Evolutionary conservation across 78 protist species (phyloP).

Genomic region (Pigoraptor vietnamica): DNA sequence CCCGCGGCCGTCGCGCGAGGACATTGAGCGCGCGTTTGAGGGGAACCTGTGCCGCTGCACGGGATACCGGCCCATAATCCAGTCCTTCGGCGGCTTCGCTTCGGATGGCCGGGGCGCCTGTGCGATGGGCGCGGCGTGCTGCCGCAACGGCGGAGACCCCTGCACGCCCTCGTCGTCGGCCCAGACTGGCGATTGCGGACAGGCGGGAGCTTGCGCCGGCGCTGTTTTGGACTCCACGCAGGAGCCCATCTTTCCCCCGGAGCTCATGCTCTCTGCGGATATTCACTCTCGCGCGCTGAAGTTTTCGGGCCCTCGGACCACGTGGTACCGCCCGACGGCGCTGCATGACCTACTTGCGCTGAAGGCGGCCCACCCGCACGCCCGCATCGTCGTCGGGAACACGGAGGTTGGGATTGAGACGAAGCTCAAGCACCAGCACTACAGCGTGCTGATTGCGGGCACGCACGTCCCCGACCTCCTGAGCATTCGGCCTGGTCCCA

Average conservation of each 20-base stretch:
- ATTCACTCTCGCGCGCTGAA: neutral
- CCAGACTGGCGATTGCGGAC: neutral
- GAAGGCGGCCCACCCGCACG: constrained; percentile 22
- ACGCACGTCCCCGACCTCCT: constrained; percentile 44
- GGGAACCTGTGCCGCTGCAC: constrained; percentile 97
- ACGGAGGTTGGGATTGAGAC: constrained; percentile 73
- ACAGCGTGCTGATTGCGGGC: constrained; percentile 36
- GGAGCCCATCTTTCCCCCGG: constrained; percentile 72
- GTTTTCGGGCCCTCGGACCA: constrained; percentile 20
- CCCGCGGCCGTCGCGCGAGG: constrained; percentile 17
- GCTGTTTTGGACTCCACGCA: constrained; percentile 6
- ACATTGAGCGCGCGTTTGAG: constrained; percentile 67
- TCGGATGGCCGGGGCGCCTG: neutral
- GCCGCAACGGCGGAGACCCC: neutral
- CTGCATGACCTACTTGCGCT: constrained; percentile 39
- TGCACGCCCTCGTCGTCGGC: neutral
- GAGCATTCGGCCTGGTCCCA: neutral
- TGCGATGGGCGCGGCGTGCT: constrained; percentile 19
- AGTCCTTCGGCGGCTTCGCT: constrained; percentile 31
- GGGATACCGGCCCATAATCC: constrained; percentile 91
- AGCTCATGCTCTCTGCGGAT: constrained; percentile 15
- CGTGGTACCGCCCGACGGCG: constrained; percentile 66
- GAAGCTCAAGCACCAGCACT: constrained; percentile 42
- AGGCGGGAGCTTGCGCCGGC: neutral
- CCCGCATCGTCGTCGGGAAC: constrained; percentile 74